Evolutionary conservation across 2,329 filamentous ascomycete genomes (phyloP).

Genomic region (Epichloe sp.): DNA sequence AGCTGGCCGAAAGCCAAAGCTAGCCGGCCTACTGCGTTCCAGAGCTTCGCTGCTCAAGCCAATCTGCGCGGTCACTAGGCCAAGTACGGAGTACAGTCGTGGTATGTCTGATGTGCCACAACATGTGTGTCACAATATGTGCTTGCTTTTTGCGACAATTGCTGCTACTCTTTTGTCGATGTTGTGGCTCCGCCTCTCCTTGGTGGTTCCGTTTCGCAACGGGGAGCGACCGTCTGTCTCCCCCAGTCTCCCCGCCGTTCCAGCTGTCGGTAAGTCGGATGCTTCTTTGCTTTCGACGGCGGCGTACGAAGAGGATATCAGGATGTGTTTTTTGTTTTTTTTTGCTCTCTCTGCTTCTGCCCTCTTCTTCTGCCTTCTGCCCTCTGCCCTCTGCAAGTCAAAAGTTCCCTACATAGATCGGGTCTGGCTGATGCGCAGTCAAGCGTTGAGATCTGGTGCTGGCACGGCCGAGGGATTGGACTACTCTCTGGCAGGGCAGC

Average conservation of each 20-base stretch:
- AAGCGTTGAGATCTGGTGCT: no score
- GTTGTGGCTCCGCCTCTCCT: background rate
- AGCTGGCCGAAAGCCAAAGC: background rate
- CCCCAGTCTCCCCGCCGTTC: background rate
- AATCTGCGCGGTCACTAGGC: background rate
- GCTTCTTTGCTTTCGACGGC: no score
- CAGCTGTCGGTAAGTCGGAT: background rate
- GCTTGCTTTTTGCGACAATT: conserved; percentile 2
- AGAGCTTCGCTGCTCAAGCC: background rate
- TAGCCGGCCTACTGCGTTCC: conserved; percentile 1
- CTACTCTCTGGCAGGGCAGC: background rate
- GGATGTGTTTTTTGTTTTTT: no score
- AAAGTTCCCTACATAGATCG: no score
- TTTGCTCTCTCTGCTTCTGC: no score
- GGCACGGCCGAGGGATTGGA: background rate
- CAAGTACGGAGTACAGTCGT: background rate
- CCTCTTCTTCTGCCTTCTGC: no score
- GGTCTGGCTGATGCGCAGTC: no score
- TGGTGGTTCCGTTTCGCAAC: background rate
- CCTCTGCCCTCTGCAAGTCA: background rate
- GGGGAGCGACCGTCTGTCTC: background rate
- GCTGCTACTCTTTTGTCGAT: background rate
- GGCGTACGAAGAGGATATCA: no score
- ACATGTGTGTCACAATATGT: background rate
- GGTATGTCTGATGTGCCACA: conserved; percentile 5